Conservation (phyloP, 2,329 filamentous ascomycete genomes). For the Diplocarpon rosae region DNA sequence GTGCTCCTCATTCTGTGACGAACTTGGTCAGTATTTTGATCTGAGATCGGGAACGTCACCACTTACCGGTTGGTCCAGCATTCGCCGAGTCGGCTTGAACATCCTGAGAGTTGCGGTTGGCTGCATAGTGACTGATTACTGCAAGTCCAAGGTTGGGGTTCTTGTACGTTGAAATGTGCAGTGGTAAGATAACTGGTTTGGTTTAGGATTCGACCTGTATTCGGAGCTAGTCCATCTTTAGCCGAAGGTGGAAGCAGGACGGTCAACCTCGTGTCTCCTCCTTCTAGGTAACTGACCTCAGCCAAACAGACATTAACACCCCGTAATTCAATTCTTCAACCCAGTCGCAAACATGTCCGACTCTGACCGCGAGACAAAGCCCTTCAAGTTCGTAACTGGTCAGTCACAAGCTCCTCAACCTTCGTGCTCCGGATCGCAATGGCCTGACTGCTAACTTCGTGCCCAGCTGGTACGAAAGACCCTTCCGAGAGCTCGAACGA, state of each 20-base stretch:
- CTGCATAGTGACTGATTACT: constrained; percentile 23
- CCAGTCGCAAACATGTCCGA: constrained; percentile 70
- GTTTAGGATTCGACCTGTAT: constrained; percentile 22
- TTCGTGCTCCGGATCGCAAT: constrained; percentile 18
- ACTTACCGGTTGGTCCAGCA: constrained; percentile 66
- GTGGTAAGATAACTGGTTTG: constrained; percentile 5
- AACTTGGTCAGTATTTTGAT: constrained; percentile 24
- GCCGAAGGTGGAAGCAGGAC: constrained; percentile 20
- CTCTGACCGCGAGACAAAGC: constrained; percentile 87
- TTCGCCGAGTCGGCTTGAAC: constrained; percentile 53
- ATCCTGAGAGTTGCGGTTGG: constrained; percentile 54
- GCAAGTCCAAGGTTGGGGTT: constrained; percentile 10
- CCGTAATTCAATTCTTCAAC: constrained; percentile 24
- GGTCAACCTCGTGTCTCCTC: constrained; percentile 19
- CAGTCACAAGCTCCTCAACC: constrained; percentile 32
- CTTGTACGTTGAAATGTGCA: constrained; percentile 9
- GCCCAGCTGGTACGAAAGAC: constrained; percentile 36
- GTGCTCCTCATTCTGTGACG: constrained; percentile 51
- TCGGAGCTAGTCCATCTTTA: constrained; percentile 8
- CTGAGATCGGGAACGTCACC: constrained; percentile 4
- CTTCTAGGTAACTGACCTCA: constrained; percentile 23
- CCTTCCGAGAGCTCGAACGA: constrained; percentile 4
- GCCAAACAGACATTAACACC: constrained; percentile 15
- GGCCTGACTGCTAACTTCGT: constrained; percentile 31
- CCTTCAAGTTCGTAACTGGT: constrained; percentile 99